Conservation (phyloP, 208 protist species). For the Giardia muris region DNA sequence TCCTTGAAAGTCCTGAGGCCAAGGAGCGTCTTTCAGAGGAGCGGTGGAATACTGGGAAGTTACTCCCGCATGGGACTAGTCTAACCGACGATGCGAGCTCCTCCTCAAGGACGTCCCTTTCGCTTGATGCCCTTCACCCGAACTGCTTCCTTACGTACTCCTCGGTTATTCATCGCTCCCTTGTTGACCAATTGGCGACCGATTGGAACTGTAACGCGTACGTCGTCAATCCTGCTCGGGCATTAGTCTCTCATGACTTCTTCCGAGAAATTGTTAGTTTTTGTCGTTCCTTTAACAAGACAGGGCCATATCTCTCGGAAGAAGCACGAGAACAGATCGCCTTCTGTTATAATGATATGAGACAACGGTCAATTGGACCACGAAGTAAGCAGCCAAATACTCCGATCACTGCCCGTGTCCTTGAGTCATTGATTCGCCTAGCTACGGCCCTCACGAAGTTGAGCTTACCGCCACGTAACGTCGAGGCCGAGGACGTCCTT, state of each 20-base stretch:
- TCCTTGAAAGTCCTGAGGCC: too few relatives aligned
- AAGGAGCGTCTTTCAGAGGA: too few relatives aligned
- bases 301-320: neutral
- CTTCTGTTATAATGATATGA: neutral
- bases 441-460: neutral
- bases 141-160: neutral
- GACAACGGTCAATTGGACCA: neutral
- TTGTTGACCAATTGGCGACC: neutral
- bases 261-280: neutral
- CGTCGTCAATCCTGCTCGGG: neutral
- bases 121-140: neutral
- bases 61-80: too few relatives aligned
- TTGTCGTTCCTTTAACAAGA: neutral
- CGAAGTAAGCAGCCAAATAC: neutral
- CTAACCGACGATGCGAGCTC: too few relatives aligned
- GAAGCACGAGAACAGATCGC: neutral
- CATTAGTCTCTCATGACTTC: neutral
- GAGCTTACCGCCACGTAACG: neutral
- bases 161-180: neutral
- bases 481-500: slow-evolving; percentile 6
- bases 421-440: slow-evolving; percentile 1
- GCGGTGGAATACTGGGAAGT: too few relatives aligned
- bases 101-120: too few relatives aligned
- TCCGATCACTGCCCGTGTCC: neutral
- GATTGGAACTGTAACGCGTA: neutral